These are phyloP conservation scores for Botryobasidium botryosum DNA, from an alignment of 768 basidiomycete genomes.

Conservation along the genomic window DNA sequence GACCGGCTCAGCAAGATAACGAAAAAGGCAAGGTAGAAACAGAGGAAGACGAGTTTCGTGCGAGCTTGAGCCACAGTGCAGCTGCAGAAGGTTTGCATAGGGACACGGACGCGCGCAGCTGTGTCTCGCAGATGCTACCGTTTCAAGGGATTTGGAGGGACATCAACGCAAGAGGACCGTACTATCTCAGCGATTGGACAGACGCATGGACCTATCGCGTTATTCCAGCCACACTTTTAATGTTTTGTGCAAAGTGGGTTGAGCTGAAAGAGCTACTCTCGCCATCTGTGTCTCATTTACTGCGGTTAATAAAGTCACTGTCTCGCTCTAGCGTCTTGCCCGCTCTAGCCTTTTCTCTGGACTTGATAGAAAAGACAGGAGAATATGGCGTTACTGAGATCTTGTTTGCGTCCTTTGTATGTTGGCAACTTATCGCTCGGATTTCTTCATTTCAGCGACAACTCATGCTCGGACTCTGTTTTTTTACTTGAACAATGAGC, in stretches of 20 bases:
- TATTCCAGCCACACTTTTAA: slow-evolving; percentile 67
- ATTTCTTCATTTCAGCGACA: background rate
- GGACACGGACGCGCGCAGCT: no score
- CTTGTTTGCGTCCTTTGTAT: slow-evolving; percentile 21
- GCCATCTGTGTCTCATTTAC: slow-evolving; percentile 17
- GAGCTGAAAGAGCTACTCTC: slow-evolving; percentile 5
- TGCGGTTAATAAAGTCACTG: background rate
- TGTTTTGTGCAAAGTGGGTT: slow-evolving; percentile 69
- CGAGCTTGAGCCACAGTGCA: no score
- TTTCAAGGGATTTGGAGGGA: no score
- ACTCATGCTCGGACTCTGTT: background rate
- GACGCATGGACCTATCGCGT: slow-evolving; percentile 90
- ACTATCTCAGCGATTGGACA: slow-evolving; percentile 74
- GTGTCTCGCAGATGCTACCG: no score
- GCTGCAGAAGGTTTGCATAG: no score
- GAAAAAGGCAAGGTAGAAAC: no score
- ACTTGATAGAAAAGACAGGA: slow-evolving; percentile 78
- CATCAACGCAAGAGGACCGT: slow-evolving; percentile 52
- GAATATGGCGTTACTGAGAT: slow-evolving; percentile 86
- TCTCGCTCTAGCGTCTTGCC: slow-evolving; percentile 54
- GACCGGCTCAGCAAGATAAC: no score
- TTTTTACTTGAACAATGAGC: slow-evolving; percentile 55
- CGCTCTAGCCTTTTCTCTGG: slow-evolving; percentile 81
- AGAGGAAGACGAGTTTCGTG: no score
- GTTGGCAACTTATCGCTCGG: slow-evolving; percentile 13